Percentiles rank a stretch among this genome's conserved stretches.
phyloP scores from a whole-genome alignment of 2,329 filamentous ascomycete genomes.

The Aspergillus pseudoterreus region DNA sequence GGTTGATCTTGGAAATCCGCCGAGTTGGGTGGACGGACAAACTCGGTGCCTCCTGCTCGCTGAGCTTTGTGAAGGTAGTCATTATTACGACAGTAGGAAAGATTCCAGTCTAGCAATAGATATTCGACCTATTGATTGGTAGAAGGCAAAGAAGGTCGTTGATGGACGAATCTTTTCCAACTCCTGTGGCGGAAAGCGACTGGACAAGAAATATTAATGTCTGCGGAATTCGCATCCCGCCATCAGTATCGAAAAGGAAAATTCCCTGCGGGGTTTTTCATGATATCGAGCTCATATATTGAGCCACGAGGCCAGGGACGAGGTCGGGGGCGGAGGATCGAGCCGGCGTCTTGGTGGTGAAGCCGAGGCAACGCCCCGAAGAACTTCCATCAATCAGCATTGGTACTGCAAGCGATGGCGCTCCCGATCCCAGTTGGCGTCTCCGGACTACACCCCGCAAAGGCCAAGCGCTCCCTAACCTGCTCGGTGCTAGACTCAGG shows the following conservation, averaged over 20 bases:
- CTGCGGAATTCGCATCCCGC: conserved; percentile 7
- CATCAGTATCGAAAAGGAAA: conserved; percentile 23
- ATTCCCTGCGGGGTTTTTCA: conserved; percentile 28
- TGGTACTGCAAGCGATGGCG: conserved; percentile 1
- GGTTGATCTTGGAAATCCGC: conserved; percentile 69
- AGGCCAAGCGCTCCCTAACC: conserved; percentile 9
- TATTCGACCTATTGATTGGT: conserved; percentile 2
- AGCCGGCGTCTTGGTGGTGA: conserved; percentile 13
- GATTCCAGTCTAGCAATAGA: neutral
- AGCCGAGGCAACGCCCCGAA: conserved; percentile 11
- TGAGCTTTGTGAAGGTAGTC: conserved; percentile 69
- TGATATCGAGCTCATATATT: conserved; percentile 4
- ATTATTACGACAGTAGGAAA: conserved; percentile 41
- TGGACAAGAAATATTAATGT: conserved; percentile 18
- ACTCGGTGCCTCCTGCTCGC: conserved; percentile 57
- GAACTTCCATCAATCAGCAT: conserved; percentile 24
- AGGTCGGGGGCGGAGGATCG: neutral
- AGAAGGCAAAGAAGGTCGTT: conserved; percentile 1
- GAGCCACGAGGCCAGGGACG: neutral
- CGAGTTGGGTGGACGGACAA: conserved; percentile 64
- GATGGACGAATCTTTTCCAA: conserved; percentile 4
- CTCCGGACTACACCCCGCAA: conserved; percentile 9
- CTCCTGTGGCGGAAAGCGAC: conserved; percentile 9
- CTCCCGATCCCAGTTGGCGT: conserved; percentile 3
- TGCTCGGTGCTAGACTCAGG: neutral